phyloP scores from a whole-genome alignment of 164 flowering plant species.

The Vitis rupestris region DNA sequence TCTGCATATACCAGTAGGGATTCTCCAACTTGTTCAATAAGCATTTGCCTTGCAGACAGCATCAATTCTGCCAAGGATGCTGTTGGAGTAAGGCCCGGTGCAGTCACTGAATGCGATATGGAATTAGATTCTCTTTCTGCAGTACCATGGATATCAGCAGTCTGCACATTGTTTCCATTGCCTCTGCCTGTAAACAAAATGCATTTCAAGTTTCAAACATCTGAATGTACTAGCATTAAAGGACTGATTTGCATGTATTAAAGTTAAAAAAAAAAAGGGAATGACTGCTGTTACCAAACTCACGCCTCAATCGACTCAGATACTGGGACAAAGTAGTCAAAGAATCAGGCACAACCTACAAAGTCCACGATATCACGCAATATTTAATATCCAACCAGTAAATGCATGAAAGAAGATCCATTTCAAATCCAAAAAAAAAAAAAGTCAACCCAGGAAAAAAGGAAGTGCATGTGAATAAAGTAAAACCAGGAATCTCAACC shows the following conservation, averaged over 20 bases:
- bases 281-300: constrained; percentile 57
- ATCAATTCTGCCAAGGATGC: constrained; percentile 74
- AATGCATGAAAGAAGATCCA: not conserved
- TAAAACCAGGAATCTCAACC: constrained; percentile 8
- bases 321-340: constrained; percentile 73
- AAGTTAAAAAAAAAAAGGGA: not conserved
- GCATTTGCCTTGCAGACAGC: constrained; percentile 54
- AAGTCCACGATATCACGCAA: not conserved
- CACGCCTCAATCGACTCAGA: constrained; percentile 54
- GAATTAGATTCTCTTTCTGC: constrained; percentile 30
- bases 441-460: not conserved
- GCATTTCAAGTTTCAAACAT: constrained; percentile 5
- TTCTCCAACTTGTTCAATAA: constrained; percentile 56
- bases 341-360: constrained; percentile 87
- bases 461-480: not conserved
- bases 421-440: not conserved
- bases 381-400: not conserved
- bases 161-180: constrained; percentile 26
- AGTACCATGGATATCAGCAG: constrained; percentile 19
- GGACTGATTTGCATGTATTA: not conserved
- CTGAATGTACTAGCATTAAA: constrained; percentile 12
- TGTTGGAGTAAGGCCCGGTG: constrained; percentile 62
- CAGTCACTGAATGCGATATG: constrained; percentile 24
- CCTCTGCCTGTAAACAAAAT: constrained; percentile 34
- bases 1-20: constrained; percentile 53